Percentiles rank a stretch among this genome's conserved stretches.
Conservation (phyloP, 352 stramenopile species). For the Peronospora farinosa region DNA sequence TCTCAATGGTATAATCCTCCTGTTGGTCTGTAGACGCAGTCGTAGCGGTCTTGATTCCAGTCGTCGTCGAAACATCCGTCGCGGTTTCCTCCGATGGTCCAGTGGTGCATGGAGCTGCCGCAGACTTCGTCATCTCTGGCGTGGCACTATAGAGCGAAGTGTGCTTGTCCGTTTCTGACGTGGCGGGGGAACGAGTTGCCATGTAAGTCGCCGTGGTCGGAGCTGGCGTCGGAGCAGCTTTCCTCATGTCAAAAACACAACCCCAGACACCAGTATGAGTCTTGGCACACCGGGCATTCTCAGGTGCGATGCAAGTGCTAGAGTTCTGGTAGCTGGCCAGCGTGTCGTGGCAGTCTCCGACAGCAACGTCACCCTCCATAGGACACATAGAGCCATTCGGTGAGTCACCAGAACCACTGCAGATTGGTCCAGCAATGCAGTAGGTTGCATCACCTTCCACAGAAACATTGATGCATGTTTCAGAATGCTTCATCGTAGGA, state of each 20-base stretch:
- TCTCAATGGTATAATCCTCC: neutral
- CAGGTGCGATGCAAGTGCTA: constrained; percentile 43
- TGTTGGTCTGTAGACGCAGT: constrained; percentile 4
- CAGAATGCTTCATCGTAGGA: constrained; percentile 19
- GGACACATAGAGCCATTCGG: constrained; percentile 46
- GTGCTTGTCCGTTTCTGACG: neutral
- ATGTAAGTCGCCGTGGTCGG: constrained; percentile 11
- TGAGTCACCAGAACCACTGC: constrained; percentile 38
- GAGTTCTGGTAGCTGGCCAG: constrained; percentile 48
- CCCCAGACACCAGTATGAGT: constrained; percentile 70
- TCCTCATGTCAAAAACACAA: constrained; percentile 37
- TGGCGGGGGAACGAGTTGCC: neutral
- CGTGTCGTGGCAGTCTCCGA: constrained; percentile 49
- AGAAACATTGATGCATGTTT: constrained; percentile 49
- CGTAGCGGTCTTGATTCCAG: constrained; percentile 6
- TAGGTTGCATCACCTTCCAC: constrained; percentile 70
- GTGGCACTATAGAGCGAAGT: too few species aligned
- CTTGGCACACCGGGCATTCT: constrained; percentile 49
- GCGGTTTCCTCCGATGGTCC: constrained; percentile 2
- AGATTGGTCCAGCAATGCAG: constrained; percentile 59
- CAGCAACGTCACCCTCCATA: constrained; percentile 48
- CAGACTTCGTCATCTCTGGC: neutral
- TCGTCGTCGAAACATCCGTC: constrained; percentile 1
- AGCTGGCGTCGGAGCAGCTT: constrained; percentile 14
- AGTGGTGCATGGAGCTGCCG: constrained; percentile 1